Percentiles rank a stretch among this genome's conserved stretches.
Conservation (phyloP, 2,329 filamentous ascomycete genomes). For the Aspergillus sp. region DNA sequence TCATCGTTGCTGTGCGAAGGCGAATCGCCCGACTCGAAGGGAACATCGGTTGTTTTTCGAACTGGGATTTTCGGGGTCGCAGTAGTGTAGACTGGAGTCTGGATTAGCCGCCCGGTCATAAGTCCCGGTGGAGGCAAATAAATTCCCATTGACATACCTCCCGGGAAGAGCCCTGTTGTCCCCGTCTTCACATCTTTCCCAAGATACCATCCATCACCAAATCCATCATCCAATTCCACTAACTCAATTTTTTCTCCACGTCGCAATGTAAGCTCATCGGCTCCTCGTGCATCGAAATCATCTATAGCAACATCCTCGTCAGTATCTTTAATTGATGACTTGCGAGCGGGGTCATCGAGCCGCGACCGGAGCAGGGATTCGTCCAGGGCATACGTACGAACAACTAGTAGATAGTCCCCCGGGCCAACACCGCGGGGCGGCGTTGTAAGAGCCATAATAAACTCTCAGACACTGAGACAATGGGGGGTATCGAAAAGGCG, state of each 20-base stretch:
- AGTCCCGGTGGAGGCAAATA: neutral
- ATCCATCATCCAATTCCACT: slow-evolving; percentile 62
- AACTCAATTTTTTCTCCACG: slow-evolving; percentile 67
- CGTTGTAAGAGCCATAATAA: slow-evolving; percentile 27
- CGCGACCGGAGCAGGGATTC: slow-evolving; percentile 5
- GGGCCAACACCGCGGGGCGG: slow-evolving; percentile 33
- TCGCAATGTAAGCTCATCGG: slow-evolving; percentile 82
- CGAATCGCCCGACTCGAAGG: slow-evolving; percentile 8
- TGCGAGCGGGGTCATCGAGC: slow-evolving; percentile 13
- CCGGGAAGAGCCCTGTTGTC: slow-evolving; percentile 44
- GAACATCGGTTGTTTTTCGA: slow-evolving; percentile 13
- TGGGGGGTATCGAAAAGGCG: neutral
- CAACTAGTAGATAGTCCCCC: slow-evolving; percentile 40
- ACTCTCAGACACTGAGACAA: slow-evolving; percentile 5
- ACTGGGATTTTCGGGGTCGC: slow-evolving; percentile 19
- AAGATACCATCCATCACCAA: slow-evolving; percentile 63
- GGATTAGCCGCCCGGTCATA: too few relatives aligned
- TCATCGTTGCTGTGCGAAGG: slow-evolving; percentile 8
- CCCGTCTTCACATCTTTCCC: slow-evolving; percentile 43
- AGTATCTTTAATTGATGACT: neutral
- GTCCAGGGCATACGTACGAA: slow-evolving; percentile 34
- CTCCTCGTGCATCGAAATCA: slow-evolving; percentile 85
- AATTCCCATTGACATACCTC: slow-evolving; percentile 33
- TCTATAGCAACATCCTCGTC: slow-evolving; percentile 51
- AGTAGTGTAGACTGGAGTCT: slow-evolving; percentile 21